Base-by-base conservation (phyloP, 768 basidiomycete genomes). In the Termitomyces sp. region DNA sequence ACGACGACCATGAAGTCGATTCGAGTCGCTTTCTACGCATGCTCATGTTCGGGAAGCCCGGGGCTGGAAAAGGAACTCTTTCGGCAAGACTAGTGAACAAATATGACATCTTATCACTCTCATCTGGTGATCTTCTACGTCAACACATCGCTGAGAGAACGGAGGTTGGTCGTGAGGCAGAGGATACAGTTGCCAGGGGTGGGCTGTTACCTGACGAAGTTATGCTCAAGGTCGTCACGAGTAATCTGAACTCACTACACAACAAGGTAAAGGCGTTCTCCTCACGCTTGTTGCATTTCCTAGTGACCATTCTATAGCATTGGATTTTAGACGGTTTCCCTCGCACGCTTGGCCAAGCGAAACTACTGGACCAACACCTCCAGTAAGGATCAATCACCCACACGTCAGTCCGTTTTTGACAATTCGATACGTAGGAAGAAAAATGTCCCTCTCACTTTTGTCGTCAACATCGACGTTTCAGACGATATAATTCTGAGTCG, bases 251-350 rank as follows among this genome's bases (percentile, higher is more conserved):
- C 63, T 65, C 69, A 16, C 73, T 91, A 52, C 78, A 80, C 48
- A 83, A 87, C 71, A 85, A 81, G 78, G 91, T 88, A 58, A 30
- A 33, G 74, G 26, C 28, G n/a, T 18, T 24, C 5, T 44, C 12
- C 26, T 40, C 28, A n/a, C 40, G 26, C 40, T 40, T 13, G 14
- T 1, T 59, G 52, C n/a, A 3, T 40, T 35, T 3, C 10, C 26
- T 16, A 33, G 13, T 40, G n/a, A 48, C 28, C 20, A 26, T 40
- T 30, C 18, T 60, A 51, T 57, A 94, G 90, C 87, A 90, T 66
- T 95, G 94, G 94, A 88, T 96, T 61, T 70, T 95, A 45, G 94
- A 96, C 63, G 94, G 94, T 30, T 95, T 96, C 66, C 94, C 94
- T 53, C 86, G 94, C 38, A 96, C 93, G 12, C 73, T 93, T 2